Percentiles rank a stretch among this genome's conserved stretches.
phyloP scores from a whole-genome alignment of 495 filamentous ascomycete genomes.

The Aspergillus hancockii region DNA sequence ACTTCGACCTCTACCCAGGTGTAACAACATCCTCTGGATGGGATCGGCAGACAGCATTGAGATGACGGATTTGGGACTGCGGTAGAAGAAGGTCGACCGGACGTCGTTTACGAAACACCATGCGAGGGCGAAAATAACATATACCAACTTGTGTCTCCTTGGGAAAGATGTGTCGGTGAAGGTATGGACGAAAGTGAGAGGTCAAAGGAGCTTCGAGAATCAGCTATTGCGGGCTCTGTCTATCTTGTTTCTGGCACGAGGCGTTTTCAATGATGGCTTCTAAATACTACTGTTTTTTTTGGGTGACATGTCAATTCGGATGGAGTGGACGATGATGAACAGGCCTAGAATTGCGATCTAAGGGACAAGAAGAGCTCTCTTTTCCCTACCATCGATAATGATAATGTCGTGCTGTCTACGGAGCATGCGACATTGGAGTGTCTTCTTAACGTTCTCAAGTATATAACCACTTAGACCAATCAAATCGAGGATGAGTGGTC shows the following conservation, averaged over 20 bases:
- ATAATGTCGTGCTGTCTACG: constrained; percentile 3
- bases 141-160: constrained; percentile 15
- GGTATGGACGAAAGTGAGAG: constrained; percentile 2
- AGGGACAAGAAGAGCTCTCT: neutral
- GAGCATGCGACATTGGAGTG: constrained; percentile 12
- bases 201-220: constrained; percentile 8
- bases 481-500: constrained; percentile 11
- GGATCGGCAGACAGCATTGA: constrained; percentile 60
- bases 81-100: constrained; percentile 28
- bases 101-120: constrained; percentile 14
- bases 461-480: constrained; percentile 14
- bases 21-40: constrained; percentile 97
- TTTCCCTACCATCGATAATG: constrained; percentile 7
- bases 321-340: constrained; percentile 5
- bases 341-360: constrained; percentile 6
- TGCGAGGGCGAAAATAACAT: constrained; percentile 9
- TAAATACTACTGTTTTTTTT: constrained; percentile 14
- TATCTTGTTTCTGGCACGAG: constrained; percentile 20
- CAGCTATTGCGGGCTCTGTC: constrained; percentile 15
- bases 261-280: constrained; percentile 22
- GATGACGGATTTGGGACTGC: constrained; percentile 53
- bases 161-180: constrained; percentile 10
- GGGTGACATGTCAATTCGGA: constrained; percentile 12
- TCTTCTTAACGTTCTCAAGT: constrained; percentile 12
- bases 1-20: constrained; percentile 47